phyloP scores from a whole-genome alignment of 257 asterid genomes.

The Solanum chiquidenum region DNA sequence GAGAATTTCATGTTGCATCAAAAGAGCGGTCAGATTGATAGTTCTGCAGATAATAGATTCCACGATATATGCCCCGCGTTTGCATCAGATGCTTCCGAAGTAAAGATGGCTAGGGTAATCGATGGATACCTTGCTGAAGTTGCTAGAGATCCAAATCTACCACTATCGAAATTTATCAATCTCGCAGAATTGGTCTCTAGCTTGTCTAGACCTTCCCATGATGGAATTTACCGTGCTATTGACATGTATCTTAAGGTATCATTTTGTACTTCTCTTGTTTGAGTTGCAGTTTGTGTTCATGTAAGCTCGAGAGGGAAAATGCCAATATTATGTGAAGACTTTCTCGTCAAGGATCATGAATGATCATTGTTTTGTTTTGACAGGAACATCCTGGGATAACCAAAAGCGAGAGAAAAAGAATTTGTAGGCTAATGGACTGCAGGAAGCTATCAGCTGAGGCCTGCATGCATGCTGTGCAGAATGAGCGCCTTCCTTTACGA shows the following conservation, averaged over 20 bases:
- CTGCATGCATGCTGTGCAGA: constrained; percentile 69
- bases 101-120: constrained; percentile 53
- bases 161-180: constrained; percentile 38
- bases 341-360: not conserved
- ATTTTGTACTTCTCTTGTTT: not conserved
- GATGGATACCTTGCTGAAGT: constrained; percentile 79
- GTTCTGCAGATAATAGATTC: constrained; percentile 21
- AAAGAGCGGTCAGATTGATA: constrained; percentile 12
- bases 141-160: constrained; percentile 46
- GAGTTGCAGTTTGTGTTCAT: not conserved
- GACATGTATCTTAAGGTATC: constrained; percentile 77
- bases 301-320: not conserved
- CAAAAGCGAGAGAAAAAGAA: constrained; percentile 59
- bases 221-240: constrained; percentile 69
- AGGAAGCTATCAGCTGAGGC: constrained; percentile 65
- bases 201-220: constrained; percentile 57
- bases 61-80: constrained; percentile 22
- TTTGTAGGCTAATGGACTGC: constrained; percentile 71
- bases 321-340: not conserved
- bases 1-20: constrained; percentile 51
- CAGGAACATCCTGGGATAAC: constrained; percentile 67
- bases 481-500: constrained; percentile 75
- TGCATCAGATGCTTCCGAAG: constrained; percentile 37
- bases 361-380: not conserved
- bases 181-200: constrained; percentile 51